phyloP scores from a whole-genome alignment of 2,329 filamentous ascomycete genomes.

The Colletotrichum sp. region DNA sequence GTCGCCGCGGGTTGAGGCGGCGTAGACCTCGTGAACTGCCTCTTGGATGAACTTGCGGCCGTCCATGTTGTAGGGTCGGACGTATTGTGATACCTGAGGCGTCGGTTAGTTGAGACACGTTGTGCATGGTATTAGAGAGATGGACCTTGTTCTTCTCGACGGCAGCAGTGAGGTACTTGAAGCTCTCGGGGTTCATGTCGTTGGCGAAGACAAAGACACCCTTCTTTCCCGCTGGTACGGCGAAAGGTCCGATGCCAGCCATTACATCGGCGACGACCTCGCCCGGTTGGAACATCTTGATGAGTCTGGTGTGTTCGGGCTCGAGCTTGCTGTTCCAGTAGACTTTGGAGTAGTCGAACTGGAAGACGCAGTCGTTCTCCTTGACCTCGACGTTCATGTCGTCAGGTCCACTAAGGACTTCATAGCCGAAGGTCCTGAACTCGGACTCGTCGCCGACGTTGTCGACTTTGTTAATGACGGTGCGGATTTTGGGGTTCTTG shows the following conservation, averaged over 20 bases:
- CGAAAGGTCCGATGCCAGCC: conserved; percentile 96
- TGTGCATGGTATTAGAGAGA: background rate
- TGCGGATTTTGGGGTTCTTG: conserved; percentile 82
- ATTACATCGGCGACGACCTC: conserved; percentile 96
- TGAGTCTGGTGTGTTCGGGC: conserved; percentile 84
- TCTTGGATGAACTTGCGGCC: conserved; percentile 80
- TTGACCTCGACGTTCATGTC: conserved; percentile 84
- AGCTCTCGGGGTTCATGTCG: conserved; percentile 93
- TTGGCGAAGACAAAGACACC: conserved; percentile 95
- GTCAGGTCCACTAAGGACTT: conserved; percentile 81
- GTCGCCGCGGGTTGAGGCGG: conserved; percentile 54
- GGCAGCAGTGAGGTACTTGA: conserved; percentile 72
- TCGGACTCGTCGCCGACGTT: conserved; percentile 84
- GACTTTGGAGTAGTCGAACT: conserved; percentile 93
- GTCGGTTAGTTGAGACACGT: conserved; percentile 21
- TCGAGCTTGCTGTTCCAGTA: conserved; percentile 98
- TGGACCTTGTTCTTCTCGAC: conserved; percentile 79
- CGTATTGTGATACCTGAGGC: conserved; percentile 67
- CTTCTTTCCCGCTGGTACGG: conserved; percentile 87
- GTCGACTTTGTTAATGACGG: conserved; percentile 95
- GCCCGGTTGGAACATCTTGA: conserved; percentile 77
- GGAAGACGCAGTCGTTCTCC: conserved; percentile 85
- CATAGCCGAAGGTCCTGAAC: conserved; percentile 92
- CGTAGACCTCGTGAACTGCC: conserved; percentile 66
- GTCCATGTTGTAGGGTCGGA: conserved; percentile 81